Conservation (phyloP, 495 filamentous ascomycete genomes). For the Paragyromitra xinjiangensis region DNA sequence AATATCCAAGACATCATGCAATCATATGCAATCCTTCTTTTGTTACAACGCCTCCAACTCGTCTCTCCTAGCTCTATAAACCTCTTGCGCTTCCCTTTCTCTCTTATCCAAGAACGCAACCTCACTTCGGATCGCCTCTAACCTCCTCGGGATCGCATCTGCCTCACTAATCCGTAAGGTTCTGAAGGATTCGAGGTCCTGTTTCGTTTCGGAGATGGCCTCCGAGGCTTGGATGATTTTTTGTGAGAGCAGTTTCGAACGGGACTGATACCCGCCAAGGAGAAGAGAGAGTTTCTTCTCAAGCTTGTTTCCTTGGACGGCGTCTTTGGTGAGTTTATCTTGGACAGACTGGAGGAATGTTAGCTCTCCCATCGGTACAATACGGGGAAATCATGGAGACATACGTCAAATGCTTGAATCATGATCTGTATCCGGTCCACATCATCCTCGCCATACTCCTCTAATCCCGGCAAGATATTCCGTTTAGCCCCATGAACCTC, state of each 20-base stretch:
- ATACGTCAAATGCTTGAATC: conserved; percentile 72
- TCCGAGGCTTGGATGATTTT: conserved; percentile 83
- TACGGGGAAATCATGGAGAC: conserved; percentile 47
- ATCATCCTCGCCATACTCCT: conserved; percentile 77
- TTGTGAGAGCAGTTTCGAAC: conserved; percentile 77
- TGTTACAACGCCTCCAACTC: conserved; percentile 73
- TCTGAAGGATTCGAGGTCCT: conserved; percentile 77
- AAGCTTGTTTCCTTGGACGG: conserved; percentile 80
- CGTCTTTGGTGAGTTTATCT: conserved; percentile 72
- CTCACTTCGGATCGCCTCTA: conserved; percentile 81
- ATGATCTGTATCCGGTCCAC: conserved; percentile 70
- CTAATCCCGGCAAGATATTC: conserved; percentile 74
- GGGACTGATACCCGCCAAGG: conserved; percentile 88
- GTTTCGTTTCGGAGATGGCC: conserved; percentile 76
- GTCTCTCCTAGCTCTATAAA: conserved; percentile 76
- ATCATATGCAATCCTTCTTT: neutral
- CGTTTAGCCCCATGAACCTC: conserved; percentile 66
- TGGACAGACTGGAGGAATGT: conserved; percentile 69
- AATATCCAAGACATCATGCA: conserved; percentile 21
- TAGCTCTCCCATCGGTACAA: conserved; percentile 58
- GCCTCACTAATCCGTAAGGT: conserved; percentile 80
- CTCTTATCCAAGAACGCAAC: conserved; percentile 81
- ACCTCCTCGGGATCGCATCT: conserved; percentile 72
- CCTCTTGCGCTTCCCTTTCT: conserved; percentile 89
- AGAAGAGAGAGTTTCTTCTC: conserved; percentile 93